Conservation (phyloP, 495 filamentous ascomycete species). For the Penicillium egyptiacum region DNA sequence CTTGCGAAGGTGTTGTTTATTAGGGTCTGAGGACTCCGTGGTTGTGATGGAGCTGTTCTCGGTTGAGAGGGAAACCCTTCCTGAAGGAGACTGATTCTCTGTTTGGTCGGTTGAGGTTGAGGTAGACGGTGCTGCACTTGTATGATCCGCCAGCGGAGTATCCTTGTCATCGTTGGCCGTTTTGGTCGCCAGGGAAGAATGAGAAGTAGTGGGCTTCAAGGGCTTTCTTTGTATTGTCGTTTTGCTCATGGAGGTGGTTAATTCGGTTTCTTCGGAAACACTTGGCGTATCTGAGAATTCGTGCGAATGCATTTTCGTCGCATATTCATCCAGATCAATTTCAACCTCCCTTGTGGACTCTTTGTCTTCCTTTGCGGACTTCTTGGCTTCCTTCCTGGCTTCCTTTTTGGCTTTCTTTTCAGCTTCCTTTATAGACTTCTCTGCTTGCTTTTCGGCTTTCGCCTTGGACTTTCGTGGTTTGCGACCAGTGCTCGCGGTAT, state of each 20-base stretch:
- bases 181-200: slow-evolving; percentile 6
- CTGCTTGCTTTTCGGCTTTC: slow-evolving; percentile 7
- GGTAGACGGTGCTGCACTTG: slow-evolving; percentile 11
- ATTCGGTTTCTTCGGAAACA: not conserved
- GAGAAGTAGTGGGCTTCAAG: slow-evolving; percentile 9
- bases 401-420: slow-evolving; percentile 7
- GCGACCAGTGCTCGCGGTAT: slow-evolving; percentile 74
- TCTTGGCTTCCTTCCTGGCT: not conserved
- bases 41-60: slow-evolving; percentile 8
- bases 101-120: slow-evolving; percentile 7
- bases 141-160: not conserved
- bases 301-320: not conserved
- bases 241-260: not conserved
- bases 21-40: slow-evolving; percentile 1
- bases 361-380: slow-evolving; percentile 6
- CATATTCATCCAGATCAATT: not conserved
- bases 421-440: not conserved
- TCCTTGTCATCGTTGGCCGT: not conserved
- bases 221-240: slow-evolving; percentile 1
- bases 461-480: slow-evolving; percentile 20
- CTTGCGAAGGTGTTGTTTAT: slow-evolving; percentile 58
- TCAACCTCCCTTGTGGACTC: not conserved
- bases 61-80: slow-evolving; percentile 14
- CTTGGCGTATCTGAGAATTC: not conserved
- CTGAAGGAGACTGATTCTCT: slow-evolving; percentile 10